Percentiles rank a stretch among this genome's conserved stretches.
Evolutionary conservation across 2,329 filamentous ascomycete genomes (phyloP).

Genomic region (Penicillium sp.): DNA sequence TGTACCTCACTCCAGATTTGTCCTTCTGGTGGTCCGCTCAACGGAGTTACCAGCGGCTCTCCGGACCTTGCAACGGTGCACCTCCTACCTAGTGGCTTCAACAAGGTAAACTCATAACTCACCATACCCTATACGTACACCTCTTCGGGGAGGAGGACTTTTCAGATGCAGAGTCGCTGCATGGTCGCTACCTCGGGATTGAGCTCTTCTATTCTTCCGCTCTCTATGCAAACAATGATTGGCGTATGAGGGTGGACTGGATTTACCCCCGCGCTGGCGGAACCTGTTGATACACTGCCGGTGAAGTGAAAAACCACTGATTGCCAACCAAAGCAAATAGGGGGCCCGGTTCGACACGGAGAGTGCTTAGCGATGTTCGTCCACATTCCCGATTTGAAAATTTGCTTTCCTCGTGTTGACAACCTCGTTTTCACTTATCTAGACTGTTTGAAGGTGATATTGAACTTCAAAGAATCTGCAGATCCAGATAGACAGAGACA

Average conservation of each 20-base stretch:
- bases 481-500: not conserved
- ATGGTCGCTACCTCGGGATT: constrained; percentile 35
- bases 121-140: too few relatives aligned
- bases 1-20: constrained; percentile 1
- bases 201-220: constrained; percentile 21
- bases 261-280: constrained; percentile 34
- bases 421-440: not conserved
- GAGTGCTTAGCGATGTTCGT: not conserved
- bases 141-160: too few relatives aligned
- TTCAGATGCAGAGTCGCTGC: constrained; percentile 24
- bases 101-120: not conserved
- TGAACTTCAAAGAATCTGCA: not conserved
- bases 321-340: constrained; percentile 1
- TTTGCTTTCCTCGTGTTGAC: not conserved
- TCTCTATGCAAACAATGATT: constrained; percentile 25
- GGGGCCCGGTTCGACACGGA: not conserved
- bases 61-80: not conserved
- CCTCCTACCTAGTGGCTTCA: too few relatives aligned
- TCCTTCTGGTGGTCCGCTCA: not conserved
- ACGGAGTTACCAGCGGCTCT: constrained; percentile 4
- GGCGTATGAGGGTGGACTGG: constrained; percentile 15
- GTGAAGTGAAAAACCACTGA: constrained; percentile 23
- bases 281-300: constrained; percentile 29
- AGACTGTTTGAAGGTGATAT: not conserved
- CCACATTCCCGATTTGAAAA: not conserved